Percentiles rank a stretch among this genome's conserved stretches.
phyloP scores from a whole-genome alignment of 176 grass and related monocot genomes.

The Oryza rufipogon region DNA sequence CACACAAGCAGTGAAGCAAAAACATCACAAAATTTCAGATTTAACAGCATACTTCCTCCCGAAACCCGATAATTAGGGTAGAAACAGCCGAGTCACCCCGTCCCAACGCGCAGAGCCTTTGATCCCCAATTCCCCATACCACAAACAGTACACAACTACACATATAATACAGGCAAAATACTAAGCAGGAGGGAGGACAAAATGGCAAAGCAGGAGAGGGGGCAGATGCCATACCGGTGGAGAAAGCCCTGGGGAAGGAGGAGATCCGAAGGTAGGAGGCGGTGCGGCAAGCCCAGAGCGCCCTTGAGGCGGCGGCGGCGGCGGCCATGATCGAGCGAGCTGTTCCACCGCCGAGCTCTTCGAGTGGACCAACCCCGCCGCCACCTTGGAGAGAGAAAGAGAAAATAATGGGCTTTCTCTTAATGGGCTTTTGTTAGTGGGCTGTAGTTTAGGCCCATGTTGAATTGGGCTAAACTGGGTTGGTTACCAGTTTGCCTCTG shows the following conservation, averaged over 20 bases:
- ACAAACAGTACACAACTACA: background rate
- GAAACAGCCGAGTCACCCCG: background rate
- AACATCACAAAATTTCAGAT: background rate
- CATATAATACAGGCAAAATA: background rate
- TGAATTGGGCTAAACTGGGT: too few species aligned
- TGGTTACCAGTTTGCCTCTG: too few species aligned
- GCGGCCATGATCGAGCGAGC: conserved; percentile 44
- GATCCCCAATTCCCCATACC: background rate
- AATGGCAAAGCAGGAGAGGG: background rate
- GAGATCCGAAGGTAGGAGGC: conserved; percentile 93
- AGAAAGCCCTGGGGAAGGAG: conserved; percentile 78
- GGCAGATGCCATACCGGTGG: conserved; percentile 54
- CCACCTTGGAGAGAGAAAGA: too few species aligned
- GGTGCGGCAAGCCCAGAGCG: conserved; percentile 85
- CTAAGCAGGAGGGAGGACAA: background rate
- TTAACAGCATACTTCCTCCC: background rate
- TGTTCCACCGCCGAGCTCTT: background rate
- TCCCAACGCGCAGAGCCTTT: background rate
- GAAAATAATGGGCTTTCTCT: too few species aligned
- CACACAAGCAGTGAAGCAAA: background rate
- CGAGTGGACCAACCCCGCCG: background rate
- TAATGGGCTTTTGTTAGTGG: background rate
- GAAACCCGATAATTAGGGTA: background rate
- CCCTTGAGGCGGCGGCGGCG: conserved; percentile 45
- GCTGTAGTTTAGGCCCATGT: too few species aligned